Evolutionary conservation across 148 eudicot genomes (phyloP).

Genomic region (Cornus kousa): DNA sequence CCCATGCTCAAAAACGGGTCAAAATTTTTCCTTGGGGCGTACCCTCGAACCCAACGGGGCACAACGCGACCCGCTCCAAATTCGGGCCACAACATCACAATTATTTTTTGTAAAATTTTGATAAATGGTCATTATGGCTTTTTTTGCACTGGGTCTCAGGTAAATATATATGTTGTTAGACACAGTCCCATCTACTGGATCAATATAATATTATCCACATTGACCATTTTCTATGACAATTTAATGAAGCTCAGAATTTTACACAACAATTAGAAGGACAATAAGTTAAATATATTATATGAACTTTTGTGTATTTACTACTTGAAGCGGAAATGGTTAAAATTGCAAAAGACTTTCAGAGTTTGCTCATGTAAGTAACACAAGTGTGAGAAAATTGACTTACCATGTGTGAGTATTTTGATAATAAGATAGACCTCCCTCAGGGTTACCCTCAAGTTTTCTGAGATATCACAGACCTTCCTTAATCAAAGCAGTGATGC

Average conservation of each 20-base stretch:
- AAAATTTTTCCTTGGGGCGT: too few species aligned
- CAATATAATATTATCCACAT: background rate
- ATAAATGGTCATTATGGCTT: background rate
- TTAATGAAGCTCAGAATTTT: background rate
- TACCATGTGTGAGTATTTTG: background rate
- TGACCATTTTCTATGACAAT: background rate
- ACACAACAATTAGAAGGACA: background rate
- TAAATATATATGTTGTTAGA: background rate
- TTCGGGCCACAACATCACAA: too few species aligned
- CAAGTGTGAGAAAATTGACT: background rate
- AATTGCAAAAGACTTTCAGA: background rate
- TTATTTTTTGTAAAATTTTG: too few species aligned
- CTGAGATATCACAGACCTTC: background rate
- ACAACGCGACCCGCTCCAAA: too few species aligned
- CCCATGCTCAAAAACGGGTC: too few species aligned
- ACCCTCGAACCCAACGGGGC: too few species aligned
- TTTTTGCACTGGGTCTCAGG: background rate
- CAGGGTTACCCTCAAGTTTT: background rate
- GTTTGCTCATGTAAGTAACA: background rate
- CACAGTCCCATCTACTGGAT: conserved; percentile 1
- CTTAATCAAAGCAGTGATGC: too few species aligned
- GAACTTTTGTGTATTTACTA: background rate
- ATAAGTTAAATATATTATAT: background rate
- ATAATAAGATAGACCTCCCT: background rate
- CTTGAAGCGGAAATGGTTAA: background rate